Evolutionary conservation across 257 asterid genomes (phyloP).

Genomic region (Capsicum baccatum): DNA sequence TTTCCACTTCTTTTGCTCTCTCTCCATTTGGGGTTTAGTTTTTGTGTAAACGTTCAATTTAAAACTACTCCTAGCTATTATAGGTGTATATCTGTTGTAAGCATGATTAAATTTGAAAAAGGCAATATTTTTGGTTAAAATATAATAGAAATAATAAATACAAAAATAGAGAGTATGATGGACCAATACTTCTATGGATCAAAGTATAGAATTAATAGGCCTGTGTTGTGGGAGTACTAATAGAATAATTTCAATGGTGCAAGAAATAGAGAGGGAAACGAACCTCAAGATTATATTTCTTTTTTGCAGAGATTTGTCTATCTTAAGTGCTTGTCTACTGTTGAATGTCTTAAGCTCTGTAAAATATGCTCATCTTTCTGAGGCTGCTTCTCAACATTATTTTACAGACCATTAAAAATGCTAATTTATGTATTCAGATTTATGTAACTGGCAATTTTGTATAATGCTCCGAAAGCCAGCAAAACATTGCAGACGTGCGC

Average conservation of each 20-base stretch:
- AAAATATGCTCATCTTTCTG: too few species aligned
- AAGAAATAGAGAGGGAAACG: not conserved
- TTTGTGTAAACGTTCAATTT: not conserved
- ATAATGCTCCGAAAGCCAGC: constrained; percentile 63
- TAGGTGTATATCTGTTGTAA: not conserved
- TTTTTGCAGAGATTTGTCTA: too few species aligned
- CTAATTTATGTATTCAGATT: constrained; percentile 19
- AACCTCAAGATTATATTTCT: not conserved
- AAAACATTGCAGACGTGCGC: constrained; percentile 35
- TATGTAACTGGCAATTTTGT: not conserved
- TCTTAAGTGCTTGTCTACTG: too few species aligned
- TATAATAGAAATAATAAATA: not conserved
- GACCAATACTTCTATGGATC: not conserved
- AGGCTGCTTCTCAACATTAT: not conserved
- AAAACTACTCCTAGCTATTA: not conserved
- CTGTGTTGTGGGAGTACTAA: too few species aligned
- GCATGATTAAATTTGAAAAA: not conserved
- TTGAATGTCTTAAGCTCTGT: too few species aligned
- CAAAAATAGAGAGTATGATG: not conserved
- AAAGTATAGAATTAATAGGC: not conserved
- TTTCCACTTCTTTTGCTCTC: not conserved
- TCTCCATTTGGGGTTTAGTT: not conserved
- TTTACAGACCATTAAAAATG: not conserved
- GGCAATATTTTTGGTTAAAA: not conserved
- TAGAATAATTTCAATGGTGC: not conserved